These are phyloP conservation scores for Gynochthodes officinalis DNA, from an alignment of 257 asterid genomes.

Conservation along the genomic window DNA sequence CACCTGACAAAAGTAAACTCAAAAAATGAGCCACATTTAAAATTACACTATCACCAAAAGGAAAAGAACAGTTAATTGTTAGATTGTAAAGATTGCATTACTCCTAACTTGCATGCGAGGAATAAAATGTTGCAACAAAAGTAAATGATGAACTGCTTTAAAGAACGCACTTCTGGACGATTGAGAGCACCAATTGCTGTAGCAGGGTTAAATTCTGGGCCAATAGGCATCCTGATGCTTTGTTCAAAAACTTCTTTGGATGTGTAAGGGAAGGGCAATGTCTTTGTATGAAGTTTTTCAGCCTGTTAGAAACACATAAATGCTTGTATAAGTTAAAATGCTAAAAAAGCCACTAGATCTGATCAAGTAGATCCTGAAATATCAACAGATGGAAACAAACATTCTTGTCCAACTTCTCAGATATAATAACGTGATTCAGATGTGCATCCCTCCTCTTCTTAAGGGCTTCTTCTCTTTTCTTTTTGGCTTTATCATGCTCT, in stretches of 20 bases:
- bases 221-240: constrained; percentile 90
- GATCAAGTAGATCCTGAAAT: not conserved
- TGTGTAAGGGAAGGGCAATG: constrained; percentile 80
- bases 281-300: constrained; percentile 76
- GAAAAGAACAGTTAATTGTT: not conserved
- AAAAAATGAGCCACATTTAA: constrained; percentile 2
- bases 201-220: constrained; percentile 86
- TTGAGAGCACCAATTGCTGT: constrained; percentile 68
- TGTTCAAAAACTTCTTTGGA: constrained; percentile 78
- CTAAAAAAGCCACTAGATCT: not conserved
- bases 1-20: constrained; percentile 45
- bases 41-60: not conserved
- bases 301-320: constrained; percentile 45
- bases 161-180: constrained; percentile 73
- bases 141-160: not conserved
- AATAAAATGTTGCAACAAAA: not conserved
- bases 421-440: constrained; percentile 82
- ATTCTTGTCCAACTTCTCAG: constrained; percentile 87
- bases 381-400: constrained; percentile 29
- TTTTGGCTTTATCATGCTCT: constrained; percentile 73
- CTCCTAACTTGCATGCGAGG: not conserved
- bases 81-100: not conserved
- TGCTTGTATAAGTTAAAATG: not conserved
- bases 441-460: constrained; percentile 87
- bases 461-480: constrained; percentile 73